phyloP scores from a whole-genome alignment of 2,329 filamentous ascomycete species.

The Chalaropsis ovoidea region DNA sequence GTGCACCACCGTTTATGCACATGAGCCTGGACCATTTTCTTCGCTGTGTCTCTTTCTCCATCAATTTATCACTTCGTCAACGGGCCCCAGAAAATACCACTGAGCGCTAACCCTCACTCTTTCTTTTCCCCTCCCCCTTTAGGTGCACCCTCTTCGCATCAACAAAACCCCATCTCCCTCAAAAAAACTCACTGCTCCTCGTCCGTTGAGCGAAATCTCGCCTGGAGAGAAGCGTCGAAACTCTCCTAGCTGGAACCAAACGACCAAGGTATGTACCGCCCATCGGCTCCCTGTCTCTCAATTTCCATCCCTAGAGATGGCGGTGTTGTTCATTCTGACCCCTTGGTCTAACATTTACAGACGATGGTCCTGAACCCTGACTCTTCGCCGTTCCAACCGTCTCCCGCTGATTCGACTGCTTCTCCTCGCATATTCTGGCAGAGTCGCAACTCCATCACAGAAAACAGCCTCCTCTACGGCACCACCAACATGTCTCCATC shows the following conservation, averaged over 20 bases:
- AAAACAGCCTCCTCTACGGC: constrained; percentile 60
- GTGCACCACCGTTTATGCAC: background rate
- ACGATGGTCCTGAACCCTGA: constrained; percentile 61
- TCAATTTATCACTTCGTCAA: constrained; percentile 7
- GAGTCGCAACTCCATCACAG: constrained; percentile 55
- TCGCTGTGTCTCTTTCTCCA: background rate
- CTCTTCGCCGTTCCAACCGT: constrained; percentile 76
- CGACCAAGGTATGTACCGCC: constrained; percentile 50
- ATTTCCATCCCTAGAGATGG: constrained; percentile 26
- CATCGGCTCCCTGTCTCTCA: constrained; percentile 23
- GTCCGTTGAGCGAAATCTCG: constrained; percentile 80
- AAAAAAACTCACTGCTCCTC: constrained; percentile 35
- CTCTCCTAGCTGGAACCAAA: constrained; percentile 80
- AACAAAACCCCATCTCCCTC: constrained; percentile 51
- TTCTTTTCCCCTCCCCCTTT: constrained; percentile 26
- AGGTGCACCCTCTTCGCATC: constrained; percentile 72
- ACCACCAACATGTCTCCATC: constrained; percentile 48
- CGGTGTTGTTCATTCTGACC: constrained; percentile 22
- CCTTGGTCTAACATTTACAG: constrained; percentile 33
- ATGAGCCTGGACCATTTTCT: constrained; percentile 4
- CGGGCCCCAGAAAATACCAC: background rate
- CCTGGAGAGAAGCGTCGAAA: constrained; percentile 79
- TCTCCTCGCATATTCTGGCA: constrained; percentile 82
- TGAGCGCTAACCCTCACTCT: constrained; percentile 1
- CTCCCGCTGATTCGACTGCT: constrained; percentile 48